These are phyloP conservation scores for Leptographium lundbergii DNA, from an alignment of 2,329 filamentous ascomycete species.

Conservation along the genomic window DNA sequence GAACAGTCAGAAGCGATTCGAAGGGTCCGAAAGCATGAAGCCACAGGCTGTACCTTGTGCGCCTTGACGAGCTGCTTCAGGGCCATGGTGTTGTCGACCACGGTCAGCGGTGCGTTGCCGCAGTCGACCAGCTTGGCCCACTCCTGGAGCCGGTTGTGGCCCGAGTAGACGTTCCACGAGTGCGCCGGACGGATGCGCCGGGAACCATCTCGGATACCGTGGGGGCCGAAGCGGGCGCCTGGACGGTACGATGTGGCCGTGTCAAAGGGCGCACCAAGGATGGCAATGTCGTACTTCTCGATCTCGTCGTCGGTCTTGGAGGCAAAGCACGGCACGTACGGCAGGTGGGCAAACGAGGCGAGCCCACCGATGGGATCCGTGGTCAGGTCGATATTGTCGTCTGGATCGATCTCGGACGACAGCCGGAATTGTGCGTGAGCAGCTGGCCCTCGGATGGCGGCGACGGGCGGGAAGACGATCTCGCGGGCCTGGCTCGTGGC, in stretches of 20 bases:
- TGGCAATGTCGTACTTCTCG: conserved; percentile 44
- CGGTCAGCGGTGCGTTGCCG: conserved; percentile 65
- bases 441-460: neutral
- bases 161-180: conserved; percentile 17
- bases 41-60: conserved; percentile 27
- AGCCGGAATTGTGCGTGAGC: neutral
- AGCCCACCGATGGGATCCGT: conserved; percentile 39
- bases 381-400: conserved; percentile 24
- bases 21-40: neutral
- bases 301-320: conserved; percentile 28
- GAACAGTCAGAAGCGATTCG: neutral
- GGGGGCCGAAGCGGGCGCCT: conserved; percentile 17
- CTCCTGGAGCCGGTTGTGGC: conserved; percentile 54
- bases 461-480: conserved; percentile 9
- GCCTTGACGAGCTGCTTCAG: conserved; percentile 63
- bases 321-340: conserved; percentile 44
- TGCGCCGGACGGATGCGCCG: conserved; percentile 13
- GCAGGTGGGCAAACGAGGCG: conserved; percentile 49
- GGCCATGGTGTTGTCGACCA: conserved; percentile 64
- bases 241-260: conserved; percentile 21
- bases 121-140: conserved; percentile 68
- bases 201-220: conserved; percentile 16
- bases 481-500: conserved; percentile 7
- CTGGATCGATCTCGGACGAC: neutral
- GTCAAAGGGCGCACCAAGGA: conserved; percentile 38